Base-by-base conservation (phyloP, 352 stramenopile genomes). In the Aphanomyces cochlioides region DNA sequence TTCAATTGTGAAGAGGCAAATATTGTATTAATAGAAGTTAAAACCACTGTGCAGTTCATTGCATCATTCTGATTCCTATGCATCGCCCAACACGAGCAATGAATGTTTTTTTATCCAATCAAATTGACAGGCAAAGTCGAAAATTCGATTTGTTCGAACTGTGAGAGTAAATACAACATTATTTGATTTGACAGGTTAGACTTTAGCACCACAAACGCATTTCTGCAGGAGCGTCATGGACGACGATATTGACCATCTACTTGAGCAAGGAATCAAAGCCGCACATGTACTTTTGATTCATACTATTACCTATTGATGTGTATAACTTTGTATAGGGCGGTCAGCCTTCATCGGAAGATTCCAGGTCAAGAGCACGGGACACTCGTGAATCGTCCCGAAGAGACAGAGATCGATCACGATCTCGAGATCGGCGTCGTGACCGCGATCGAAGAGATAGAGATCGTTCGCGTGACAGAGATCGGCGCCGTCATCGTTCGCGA, bases 201-300 rank as follows among this genome's bases (percentile, higher is more conserved):
- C 38, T 63, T 63, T 59, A 34, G 38, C 56, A 21, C 34, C 56
- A 63, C 19, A 63, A 63, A 63, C 19, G 56, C 28, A 41, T 34
- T 47, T 12, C 43, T 41, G 38, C 50, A 19, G 28, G 28, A 41
- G 38, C 37, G 88, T 86, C 79, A 85, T 84, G 58, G 85, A 91
- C 71, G 78, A 89, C 60, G 87, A 89, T 66, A 94, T 94, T 69
- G 85, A 94, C 63, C 88, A 81, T 72, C 77, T 94, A 72, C 78
- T 94, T 63, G 82, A 92, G 66, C 78, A 84, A 73, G 85, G 85
- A 72, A 86, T 94, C 68, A 78, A 82, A 54, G 77, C 84, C 34
- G 80, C 77, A 10, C 77, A 82, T 75, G 84, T 90, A 73, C 28
- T 72, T 54, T n/a, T 12, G 50, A 58, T 58, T 10, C 37, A 34